phyloP scores from a whole-genome alignment of 805 yeast species.

The Candida morakotiae region DNA sequence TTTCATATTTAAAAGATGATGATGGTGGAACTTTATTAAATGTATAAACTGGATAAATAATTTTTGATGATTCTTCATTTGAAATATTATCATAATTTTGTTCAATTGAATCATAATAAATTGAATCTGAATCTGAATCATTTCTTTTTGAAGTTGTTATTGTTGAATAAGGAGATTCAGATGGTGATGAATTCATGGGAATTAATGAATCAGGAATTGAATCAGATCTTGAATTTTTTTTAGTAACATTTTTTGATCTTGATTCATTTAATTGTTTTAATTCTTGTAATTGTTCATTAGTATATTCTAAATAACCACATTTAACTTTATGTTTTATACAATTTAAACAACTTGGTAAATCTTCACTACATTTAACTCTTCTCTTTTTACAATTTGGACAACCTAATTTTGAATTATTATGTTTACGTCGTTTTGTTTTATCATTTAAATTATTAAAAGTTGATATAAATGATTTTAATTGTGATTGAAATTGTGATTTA shows the following conservation, averaged over 20 bases:
- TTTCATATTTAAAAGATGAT: background rate
- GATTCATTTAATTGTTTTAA: constrained; percentile 1
- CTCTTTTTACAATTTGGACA: constrained; percentile 48
- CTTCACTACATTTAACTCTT: constrained; percentile 46
- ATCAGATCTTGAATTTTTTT: background rate
- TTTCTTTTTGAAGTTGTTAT: background rate
- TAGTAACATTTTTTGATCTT: background rate
- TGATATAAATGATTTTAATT: background rate
- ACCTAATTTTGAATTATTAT: constrained; percentile 38
- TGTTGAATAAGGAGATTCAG: background rate
- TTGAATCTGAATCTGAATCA: background rate
- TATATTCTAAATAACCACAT: constrained; percentile 36
- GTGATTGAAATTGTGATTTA: constrained; percentile 1
- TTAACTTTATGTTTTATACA: constrained; percentile 37
- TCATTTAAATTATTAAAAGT: background rate
- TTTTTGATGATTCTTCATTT: constrained; percentile 14
- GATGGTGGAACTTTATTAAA: background rate
- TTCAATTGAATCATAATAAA: constrained; percentile 9
- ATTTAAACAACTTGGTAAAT: constrained; percentile 35
- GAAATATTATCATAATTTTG: constrained; percentile 34
- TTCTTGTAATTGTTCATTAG: constrained; percentile 27
- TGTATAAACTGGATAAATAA: constrained; percentile 35
- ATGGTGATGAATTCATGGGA: background rate
- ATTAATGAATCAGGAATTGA: background rate
- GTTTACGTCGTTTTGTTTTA: constrained; percentile 21